Conservation (phyloP, 169 alveolate genomes). For the Plasmodium ovale region DNA sequence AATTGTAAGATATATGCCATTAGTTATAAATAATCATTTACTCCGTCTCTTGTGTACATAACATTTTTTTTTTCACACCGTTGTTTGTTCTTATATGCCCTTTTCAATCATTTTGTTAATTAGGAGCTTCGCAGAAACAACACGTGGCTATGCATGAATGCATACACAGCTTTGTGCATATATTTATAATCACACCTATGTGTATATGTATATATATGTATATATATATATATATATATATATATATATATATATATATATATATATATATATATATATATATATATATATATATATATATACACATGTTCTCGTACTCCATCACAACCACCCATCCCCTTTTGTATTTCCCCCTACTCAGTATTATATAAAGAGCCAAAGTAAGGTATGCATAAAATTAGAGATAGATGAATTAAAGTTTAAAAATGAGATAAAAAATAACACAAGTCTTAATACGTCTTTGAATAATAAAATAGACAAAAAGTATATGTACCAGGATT, state of each 20-base stretch:
- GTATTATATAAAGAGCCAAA: conserved; percentile 60
- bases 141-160: no score
- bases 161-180: no score
- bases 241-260: conserved; percentile 8
- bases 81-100: no score
- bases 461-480: conserved; percentile 18
- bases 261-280: no score
- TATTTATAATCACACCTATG: neutral
- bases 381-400: conserved; percentile 36
- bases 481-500: conserved; percentile 56
- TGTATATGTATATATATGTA: neutral
- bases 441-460: neutral
- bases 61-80: no score
- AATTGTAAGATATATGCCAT: conserved; percentile 28
- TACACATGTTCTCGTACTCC: neutral
- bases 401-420: conserved; percentile 56
- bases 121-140: no score
- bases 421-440: conserved; percentile 40
- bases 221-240: neutral
- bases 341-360: conserved; percentile 9
- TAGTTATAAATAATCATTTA: neutral
- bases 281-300: neutral
- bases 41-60: neutral
- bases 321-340: neutral
- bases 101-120: neutral